These are phyloP conservation scores for Zygoascus ofunaensis DNA, from an alignment of 805 yeast genomes.

Conservation along the genomic window DNA sequence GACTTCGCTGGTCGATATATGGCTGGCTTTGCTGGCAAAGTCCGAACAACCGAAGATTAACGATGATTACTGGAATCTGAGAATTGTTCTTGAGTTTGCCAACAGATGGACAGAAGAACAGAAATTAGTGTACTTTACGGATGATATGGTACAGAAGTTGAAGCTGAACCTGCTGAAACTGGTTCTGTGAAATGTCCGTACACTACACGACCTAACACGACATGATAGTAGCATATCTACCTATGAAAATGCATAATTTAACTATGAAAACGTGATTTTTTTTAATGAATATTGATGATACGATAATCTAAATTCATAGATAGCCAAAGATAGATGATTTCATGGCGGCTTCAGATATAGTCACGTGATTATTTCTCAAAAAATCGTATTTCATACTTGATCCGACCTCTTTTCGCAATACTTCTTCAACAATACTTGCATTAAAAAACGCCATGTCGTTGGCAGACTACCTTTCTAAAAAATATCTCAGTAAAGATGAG, in stretches of 20 bases:
- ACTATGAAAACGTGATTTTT: no score
- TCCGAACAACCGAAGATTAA: conserved; percentile 34
- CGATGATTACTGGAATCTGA: conserved; percentile 58
- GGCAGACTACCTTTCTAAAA: conserved; percentile 39
- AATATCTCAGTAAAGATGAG: conserved; percentile 32
- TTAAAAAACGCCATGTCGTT: conserved; percentile 38
- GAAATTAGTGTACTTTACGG: conserved; percentile 2
- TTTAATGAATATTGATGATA: no score
- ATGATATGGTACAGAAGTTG: background rate
- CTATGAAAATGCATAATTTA: no score
- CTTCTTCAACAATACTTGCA: no score
- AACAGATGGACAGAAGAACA: conserved; percentile 29
- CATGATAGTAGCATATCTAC: no score
- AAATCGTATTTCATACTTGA: no score
- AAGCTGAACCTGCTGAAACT: background rate
- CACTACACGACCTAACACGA: no score
- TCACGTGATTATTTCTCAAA: no score
- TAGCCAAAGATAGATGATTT: no score
- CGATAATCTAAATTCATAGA: no score
- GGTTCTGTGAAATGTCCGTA: background rate
- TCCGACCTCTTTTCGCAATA: no score
- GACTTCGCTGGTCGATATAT: conserved; percentile 38
- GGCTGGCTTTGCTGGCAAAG: conserved; percentile 40
- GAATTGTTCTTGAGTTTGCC: conserved; percentile 50
- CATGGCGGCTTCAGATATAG: no score